Evolutionary conservation across 495 filamentous ascomycete species (phyloP).

Genomic region (Aspergillus ellipticus): DNA sequence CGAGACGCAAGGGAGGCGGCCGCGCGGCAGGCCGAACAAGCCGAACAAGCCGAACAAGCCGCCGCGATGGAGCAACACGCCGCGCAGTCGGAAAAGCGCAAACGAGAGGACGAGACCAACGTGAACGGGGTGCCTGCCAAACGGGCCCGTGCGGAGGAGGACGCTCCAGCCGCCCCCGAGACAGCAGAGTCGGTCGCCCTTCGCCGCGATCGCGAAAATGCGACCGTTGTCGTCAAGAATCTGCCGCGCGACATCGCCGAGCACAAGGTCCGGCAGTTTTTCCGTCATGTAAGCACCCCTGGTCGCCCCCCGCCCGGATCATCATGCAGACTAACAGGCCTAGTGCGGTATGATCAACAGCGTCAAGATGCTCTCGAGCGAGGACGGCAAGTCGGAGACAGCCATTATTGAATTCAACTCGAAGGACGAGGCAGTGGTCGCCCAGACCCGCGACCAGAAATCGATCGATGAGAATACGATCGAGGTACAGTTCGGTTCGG

Average conservation of each 20-base stretch:
- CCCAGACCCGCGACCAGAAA: conserved; percentile 77
- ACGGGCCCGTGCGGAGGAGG: conserved; percentile 53
- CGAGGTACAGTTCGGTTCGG: conserved; percentile 65
- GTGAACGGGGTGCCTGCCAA: conserved; percentile 48
- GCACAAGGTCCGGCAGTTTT: conserved; percentile 77
- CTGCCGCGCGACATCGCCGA: conserved; percentile 66
- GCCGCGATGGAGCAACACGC: conserved; percentile 28
- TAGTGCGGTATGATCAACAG: conserved; percentile 76
- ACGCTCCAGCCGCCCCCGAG: conserved; percentile 21
- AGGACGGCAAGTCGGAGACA: conserved; percentile 54
- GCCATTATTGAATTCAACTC: conserved; percentile 83
- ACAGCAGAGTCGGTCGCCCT: conserved; percentile 34
- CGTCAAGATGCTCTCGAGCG: conserved; percentile 58
- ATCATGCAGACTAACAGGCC: conserved; percentile 19
- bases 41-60: conserved; percentile 32
- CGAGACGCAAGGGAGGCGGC: conserved; percentile 59
- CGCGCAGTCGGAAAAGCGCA: conserved; percentile 59
- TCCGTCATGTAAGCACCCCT: conserved; percentile 60
- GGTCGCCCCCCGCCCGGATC: background rate
- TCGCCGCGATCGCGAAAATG: conserved; percentile 85
- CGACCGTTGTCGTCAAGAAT: conserved; percentile 74
- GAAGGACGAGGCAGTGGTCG: conserved; percentile 72
- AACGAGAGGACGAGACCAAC: conserved; percentile 58
- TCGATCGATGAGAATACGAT: conserved; percentile 66
- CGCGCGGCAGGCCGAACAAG: conserved; percentile 37